A percentile compares a stretch with the other conserved stretches of the same genome.
These are phyloP conservation scores for Hypoxylon sp. DNA, from an alignment of 2,329 filamentous ascomycete species.

Conservation along the genomic window DNA sequence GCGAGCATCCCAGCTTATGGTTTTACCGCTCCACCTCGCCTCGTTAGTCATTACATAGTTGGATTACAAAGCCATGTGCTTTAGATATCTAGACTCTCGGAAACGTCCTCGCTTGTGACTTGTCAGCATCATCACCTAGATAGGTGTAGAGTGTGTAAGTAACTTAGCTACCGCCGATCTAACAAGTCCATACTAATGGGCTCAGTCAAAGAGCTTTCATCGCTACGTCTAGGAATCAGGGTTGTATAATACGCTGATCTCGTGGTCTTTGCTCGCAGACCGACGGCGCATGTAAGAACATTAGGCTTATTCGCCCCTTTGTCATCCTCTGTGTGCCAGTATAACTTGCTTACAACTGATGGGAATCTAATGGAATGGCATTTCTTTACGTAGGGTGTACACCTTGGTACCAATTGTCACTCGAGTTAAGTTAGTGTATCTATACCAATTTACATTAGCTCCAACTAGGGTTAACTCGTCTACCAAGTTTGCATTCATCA, in stretches of 20 bases:
- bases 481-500: slow-evolving; percentile 17
- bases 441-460: background rate
- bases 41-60: background rate
- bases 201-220: background rate
- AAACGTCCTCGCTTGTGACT: no score
- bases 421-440: background rate
- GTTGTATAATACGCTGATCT: background rate
- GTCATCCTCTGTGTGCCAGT: no score
- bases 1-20: slow-evolving; percentile 1
- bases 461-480: background rate
- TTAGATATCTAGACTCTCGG: no score
- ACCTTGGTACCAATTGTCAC: background rate
- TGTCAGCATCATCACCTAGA: no score
- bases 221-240: background rate
- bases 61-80: background rate
- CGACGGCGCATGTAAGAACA: background rate
- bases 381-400: background rate
- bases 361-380: background rate
- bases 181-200: background rate
- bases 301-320: background rate
- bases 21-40: background rate
- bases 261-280: background rate
- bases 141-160: no score
- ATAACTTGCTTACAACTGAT: no score
- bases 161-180: no score